Evolutionary conservation across 208 protist species (phyloP), one percentile per base, ranked within the genome.

Genomic region (Crithidia fasciculata): DNA sequence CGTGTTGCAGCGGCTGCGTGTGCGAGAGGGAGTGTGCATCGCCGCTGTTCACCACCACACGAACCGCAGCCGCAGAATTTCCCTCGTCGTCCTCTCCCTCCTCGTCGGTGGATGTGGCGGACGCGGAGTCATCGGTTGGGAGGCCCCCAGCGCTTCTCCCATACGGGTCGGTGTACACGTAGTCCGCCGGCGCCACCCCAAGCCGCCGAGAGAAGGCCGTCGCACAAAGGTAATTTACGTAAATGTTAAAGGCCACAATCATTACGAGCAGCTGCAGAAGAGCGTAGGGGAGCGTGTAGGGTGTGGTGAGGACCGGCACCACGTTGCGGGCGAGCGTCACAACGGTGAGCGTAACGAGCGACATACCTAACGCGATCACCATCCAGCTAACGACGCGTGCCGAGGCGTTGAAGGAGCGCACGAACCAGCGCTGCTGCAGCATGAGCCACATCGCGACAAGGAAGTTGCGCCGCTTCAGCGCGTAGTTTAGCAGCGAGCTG

Each of bases 181-280:
- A 75, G 13, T 28, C 54, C n/a, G 70, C 43, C 36, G 72, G 74
- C 0, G 69, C 75, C n/a, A 41, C 63, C 2, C 85, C 85, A 2
- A 90, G 49, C 0, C 78, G 56, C 28, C 73, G 41, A 0, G 83
- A 84, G 43, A 93, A 91, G 6, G 72, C 39, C 13, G 81, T 81
- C 2, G 82, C 77, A 40, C 83, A 90, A 12, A 91, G 53, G 59
- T 86, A 93, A 55, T 93, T 88, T 45, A 93, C 85, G 5, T 93
- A 69, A 62, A 90, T 91, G 61, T 84, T 81, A 69, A 92, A 95
- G 15, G 82, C 84, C 8, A 88, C 62, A 2, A 86, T 16, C 28
- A 87, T 56, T 8, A 80, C 70, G 13, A 88, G 58, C 2, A 53
- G 8, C 15, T 76, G 79, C 13, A 95, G 70, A 15, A 84, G 60